phyloP scores from a whole-genome alignment of 352 stramenopile species.

The Phytophthora quininea region DNA sequence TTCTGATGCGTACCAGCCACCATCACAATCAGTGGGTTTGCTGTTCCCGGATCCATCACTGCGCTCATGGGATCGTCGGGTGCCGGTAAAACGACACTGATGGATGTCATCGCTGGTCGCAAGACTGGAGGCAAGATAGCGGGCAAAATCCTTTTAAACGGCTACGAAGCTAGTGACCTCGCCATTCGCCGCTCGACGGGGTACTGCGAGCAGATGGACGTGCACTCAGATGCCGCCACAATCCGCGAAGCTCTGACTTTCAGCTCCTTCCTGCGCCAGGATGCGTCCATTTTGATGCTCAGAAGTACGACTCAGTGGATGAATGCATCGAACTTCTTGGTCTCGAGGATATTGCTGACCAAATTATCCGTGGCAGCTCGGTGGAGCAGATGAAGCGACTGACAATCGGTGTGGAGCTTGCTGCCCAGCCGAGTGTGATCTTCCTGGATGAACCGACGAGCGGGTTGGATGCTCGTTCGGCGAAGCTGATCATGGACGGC shows the following conservation, averaged over 20 bases:
- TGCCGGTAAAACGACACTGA: slow-evolving; percentile 6
- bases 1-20: too few species aligned
- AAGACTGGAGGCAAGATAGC: not conserved
- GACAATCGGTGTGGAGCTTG: slow-evolving; percentile 53
- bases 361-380: slow-evolving; percentile 21
- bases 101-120: slow-evolving; percentile 2
- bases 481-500: slow-evolving; percentile 87
- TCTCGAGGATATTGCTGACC: slow-evolving; percentile 24
- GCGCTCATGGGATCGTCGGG: slow-evolving; percentile 2
- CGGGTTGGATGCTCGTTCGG: slow-evolving; percentile 84
- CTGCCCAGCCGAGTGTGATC: slow-evolving; percentile 80
- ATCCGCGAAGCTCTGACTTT: slow-evolving; percentile 1
- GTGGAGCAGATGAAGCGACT: slow-evolving; percentile 39
- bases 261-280: slow-evolving; percentile 4
- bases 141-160: slow-evolving; percentile 52
- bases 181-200: slow-evolving; percentile 25
- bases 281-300: not conserved
- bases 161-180: slow-evolving; percentile 25
- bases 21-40: slow-evolving; percentile 7
- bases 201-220: slow-evolving; percentile 40
- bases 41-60: slow-evolving; percentile 7
- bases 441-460: slow-evolving; percentile 90
- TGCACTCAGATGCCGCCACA: slow-evolving; percentile 19
- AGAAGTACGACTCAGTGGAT: slow-evolving; percentile 32
- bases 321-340: slow-evolving; percentile 35